Evolutionary conservation across 148 eudicot genomes (phyloP).

Genomic region (Drosera capensis): DNA sequence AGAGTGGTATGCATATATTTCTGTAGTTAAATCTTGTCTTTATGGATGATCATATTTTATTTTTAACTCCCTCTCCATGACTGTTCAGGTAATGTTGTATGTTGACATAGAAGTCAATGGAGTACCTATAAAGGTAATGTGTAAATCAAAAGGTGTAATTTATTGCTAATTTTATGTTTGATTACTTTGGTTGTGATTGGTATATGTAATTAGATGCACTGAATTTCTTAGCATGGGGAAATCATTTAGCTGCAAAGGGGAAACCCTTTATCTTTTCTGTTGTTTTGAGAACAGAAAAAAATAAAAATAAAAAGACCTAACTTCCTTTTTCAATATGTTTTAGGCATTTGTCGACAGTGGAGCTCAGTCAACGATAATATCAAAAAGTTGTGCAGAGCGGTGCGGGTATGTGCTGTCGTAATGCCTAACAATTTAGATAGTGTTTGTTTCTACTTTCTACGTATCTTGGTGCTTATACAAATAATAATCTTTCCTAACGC

Average conservation of each 20-base stretch:
- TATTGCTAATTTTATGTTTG: not conserved
- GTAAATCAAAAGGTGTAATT: not conserved
- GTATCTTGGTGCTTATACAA: no score
- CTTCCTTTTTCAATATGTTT: conserved; percentile 3
- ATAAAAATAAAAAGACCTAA: no score
- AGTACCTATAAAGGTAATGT: conserved; percentile 84
- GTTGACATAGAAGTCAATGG: conserved; percentile 99
- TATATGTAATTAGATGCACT: not conserved
- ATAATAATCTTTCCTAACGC: no score
- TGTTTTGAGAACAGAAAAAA: no score
- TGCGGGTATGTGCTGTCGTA: conserved; percentile 58
- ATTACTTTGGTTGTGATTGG: not conserved
- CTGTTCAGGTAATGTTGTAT: conserved; percentile 83
- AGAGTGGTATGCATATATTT: conserved; percentile 65
- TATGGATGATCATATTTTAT: not conserved
- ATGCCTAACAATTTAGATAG: not conserved
- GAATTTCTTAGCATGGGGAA: no score
- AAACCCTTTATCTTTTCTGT: no score
- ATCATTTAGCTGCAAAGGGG: no score
- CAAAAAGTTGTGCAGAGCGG: conserved; percentile 94
- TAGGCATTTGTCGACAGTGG: conserved; percentile 99
- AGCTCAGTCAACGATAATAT: conserved; percentile 96
- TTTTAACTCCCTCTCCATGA: not conserved
- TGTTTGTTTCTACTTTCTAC: conserved; percentile 1
- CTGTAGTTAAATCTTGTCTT: not conserved